Evolutionary conservation across 1,284 basidiomycete species (phyloP).

Genomic region (Porogramme epimiltina): DNA sequence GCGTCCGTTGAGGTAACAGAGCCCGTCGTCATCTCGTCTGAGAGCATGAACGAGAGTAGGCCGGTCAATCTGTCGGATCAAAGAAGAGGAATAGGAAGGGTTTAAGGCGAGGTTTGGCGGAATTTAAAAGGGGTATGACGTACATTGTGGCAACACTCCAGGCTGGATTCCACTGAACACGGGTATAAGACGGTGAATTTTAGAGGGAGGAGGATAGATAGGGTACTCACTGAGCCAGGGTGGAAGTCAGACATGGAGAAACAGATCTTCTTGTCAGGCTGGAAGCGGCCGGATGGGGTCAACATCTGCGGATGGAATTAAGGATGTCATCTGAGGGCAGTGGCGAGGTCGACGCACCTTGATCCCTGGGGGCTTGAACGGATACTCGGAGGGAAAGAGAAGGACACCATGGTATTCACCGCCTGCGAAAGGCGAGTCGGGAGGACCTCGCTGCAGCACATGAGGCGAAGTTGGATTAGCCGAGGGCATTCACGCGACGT

Average conservation of each 20-base stretch:
- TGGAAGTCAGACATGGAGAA: conserved; percentile 97
- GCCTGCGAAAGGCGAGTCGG: conserved; percentile 89
- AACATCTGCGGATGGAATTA: conserved; percentile 65
- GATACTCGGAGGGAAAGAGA: conserved; percentile 90
- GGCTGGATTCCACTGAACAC: conserved; percentile 83
- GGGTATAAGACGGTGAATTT: neutral
- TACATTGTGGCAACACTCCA: conserved; percentile 94
- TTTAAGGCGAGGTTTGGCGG: neutral
- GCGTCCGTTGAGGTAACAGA: conserved; percentile 81
- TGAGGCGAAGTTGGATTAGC: conserved; percentile 9
- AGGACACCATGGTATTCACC: conserved; percentile 94
- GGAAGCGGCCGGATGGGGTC: conserved; percentile 92
- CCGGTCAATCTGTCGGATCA: conserved; percentile 77
- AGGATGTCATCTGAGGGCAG: neutral
- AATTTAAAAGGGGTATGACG: conserved; percentile 31
- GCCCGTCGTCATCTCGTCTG: conserved; percentile 96
- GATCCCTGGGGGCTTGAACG: conserved; percentile 95
- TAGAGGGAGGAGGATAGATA: conserved; percentile 8
- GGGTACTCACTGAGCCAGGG: conserved; percentile 75
- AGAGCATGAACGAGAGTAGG: conserved; percentile 92
- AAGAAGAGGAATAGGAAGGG: neutral
- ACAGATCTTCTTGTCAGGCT: conserved; percentile 93
- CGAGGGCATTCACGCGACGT: neutral
- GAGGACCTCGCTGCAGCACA: conserved; percentile 79
- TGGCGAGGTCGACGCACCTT: conserved; percentile 56